Percentiles rank a stretch among this genome's conserved stretches.
Conservation (phyloP, 352 stramenopile genomes). For the Phytopythium helicoides region DNA sequence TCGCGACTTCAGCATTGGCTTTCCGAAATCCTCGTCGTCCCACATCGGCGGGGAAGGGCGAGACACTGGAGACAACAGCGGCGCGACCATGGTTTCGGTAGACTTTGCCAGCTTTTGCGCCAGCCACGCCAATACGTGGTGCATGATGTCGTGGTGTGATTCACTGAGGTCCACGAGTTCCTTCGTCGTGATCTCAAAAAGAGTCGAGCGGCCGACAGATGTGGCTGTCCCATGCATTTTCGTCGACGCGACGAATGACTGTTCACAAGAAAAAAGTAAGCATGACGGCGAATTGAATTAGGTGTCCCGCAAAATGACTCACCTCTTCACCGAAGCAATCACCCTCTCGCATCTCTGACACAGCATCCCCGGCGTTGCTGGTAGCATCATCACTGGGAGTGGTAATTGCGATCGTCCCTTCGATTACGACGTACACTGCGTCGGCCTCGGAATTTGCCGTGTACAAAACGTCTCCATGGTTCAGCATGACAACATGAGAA, state of each 20-base stretch:
- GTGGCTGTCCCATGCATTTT: slow-evolving; percentile 39
- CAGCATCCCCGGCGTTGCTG: slow-evolving; percentile 4
- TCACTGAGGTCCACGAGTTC: slow-evolving; percentile 79
- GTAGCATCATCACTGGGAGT: slow-evolving; percentile 8
- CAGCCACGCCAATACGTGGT: slow-evolving; percentile 79
- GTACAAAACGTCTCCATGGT: slow-evolving; percentile 59
- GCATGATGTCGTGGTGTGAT: slow-evolving; percentile 81
- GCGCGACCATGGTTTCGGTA: slow-evolving; percentile 62
- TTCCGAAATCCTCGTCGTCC: slow-evolving; percentile 27
- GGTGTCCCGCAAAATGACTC: slow-evolving; percentile 12
- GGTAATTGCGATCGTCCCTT: slow-evolving; percentile 63
- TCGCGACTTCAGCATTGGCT: slow-evolving; percentile 20
- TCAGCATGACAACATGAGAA: slow-evolving; percentile 56
- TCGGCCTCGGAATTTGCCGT: slow-evolving; percentile 35
- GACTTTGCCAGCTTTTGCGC: slow-evolving; percentile 65
- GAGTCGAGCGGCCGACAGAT: slow-evolving; percentile 48
- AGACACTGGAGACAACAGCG: slow-evolving; percentile 44
- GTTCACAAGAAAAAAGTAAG: not conserved
- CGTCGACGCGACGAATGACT: slow-evolving; percentile 73
- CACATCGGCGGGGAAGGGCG: slow-evolving; percentile 14
- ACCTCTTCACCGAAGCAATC: slow-evolving; percentile 87
- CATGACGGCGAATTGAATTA: no score
- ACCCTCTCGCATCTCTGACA: slow-evolving; percentile 54
- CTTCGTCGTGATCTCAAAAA: slow-evolving; percentile 76
- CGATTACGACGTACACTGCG: slow-evolving; percentile 64